These are phyloP conservation scores for Chrysoporthe cubensis DNA, from an alignment of 2,329 filamentous ascomycete genomes.

Conservation along the genomic window DNA sequence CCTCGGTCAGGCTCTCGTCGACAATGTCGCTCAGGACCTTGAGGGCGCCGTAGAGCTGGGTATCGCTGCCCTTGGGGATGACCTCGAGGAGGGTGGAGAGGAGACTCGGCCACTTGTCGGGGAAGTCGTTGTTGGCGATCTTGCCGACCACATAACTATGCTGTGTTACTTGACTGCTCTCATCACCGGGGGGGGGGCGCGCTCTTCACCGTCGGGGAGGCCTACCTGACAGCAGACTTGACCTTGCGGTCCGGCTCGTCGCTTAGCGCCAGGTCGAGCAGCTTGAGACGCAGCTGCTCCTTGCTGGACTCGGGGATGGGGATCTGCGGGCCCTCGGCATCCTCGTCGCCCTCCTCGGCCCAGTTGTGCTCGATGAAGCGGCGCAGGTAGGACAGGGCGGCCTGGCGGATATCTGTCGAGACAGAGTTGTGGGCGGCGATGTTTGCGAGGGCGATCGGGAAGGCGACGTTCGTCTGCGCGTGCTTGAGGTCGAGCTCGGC, in stretches of 20 bases:
- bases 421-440: conserved; percentile 79
- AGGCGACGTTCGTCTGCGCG: conserved; percentile 70
- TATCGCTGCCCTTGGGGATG: conserved; percentile 75
- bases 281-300: conserved; percentile 68
- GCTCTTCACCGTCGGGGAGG: conserved; percentile 1
- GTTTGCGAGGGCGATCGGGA: conserved; percentile 77
- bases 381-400: conserved; percentile 78
- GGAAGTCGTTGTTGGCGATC: conserved; percentile 91
- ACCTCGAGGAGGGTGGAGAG: conserved; percentile 79
- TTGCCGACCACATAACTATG: conserved; percentile 79
- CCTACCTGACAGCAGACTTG: conserved; percentile 84
- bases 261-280: conserved; percentile 79
- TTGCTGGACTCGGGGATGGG: conserved; percentile 76
- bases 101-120: conserved; percentile 90
- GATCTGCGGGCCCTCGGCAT: conserved; percentile 58
- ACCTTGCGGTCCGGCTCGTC: conserved; percentile 80
- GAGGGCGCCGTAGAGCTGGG: conserved; percentile 85
- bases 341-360: conserved; percentile 71
- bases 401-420: conserved; percentile 76
- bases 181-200: conserved; percentile 12
- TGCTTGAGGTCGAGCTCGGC: conserved; percentile 83
- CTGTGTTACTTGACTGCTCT: conserved; percentile 26
- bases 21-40: conserved; percentile 88
- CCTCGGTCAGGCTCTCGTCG: conserved; percentile 90
- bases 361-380: conserved; percentile 85